Conservation (phyloP, 192 early-diverging fungal genomes). For the Backusella macrospora region DNA sequence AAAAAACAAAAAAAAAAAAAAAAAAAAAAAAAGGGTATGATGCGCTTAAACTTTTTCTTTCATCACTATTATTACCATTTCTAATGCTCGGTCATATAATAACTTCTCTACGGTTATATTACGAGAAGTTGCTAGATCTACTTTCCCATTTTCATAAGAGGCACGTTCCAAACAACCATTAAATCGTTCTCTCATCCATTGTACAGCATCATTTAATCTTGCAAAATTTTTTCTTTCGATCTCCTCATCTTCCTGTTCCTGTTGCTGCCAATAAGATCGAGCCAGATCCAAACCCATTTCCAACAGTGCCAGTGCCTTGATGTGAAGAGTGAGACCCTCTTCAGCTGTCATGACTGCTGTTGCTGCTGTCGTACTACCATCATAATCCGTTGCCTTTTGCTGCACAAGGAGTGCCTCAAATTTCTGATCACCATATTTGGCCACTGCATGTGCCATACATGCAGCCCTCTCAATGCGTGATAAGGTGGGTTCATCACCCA, state of each 20-base stretch:
- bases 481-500: slow-evolving; percentile 48
- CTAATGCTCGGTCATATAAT: slow-evolving; percentile 74
- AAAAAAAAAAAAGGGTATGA: background rate
- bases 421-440: slow-evolving; percentile 63
- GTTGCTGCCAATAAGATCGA: slow-evolving; percentile 57
- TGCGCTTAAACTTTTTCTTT: background rate
- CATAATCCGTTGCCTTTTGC: slow-evolving; percentile 35
- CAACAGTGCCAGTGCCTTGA: slow-evolving; percentile 68
- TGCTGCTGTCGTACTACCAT: no score
- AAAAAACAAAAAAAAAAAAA: background rate
- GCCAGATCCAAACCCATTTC: slow-evolving; percentile 59
- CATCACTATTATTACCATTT: slow-evolving; percentile 49
- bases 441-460: slow-evolving; percentile 71
- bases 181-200: slow-evolving; percentile 90
- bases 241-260: slow-evolving; percentile 17
- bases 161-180: slow-evolving; percentile 90
- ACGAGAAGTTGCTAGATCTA: slow-evolving; percentile 31
- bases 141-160: slow-evolving; percentile 56
- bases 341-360: slow-evolving; percentile 40
- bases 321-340: slow-evolving; percentile 72
- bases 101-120: slow-evolving; percentile 65
- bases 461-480: slow-evolving; percentile 71
- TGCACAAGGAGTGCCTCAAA: slow-evolving; percentile 50
- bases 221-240: slow-evolving; percentile 46
- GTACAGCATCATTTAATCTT: slow-evolving; percentile 65